phyloP scores from a whole-genome alignment of 495 filamentous ascomycete species.

The Hamigera avellanea region DNA sequence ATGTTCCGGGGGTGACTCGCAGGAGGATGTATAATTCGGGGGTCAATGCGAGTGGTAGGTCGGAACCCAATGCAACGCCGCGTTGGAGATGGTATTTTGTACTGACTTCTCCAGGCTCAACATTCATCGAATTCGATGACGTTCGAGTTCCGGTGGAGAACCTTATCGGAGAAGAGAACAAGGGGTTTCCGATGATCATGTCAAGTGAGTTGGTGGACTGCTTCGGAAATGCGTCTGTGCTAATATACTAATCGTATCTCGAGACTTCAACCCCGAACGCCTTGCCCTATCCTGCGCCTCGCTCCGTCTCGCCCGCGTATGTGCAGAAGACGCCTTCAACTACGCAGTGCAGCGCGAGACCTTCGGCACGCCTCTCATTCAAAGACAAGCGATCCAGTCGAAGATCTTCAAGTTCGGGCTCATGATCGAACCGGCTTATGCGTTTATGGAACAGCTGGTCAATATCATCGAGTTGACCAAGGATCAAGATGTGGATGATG shows the following conservation, averaged over 20 bases:
- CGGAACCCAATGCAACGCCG: too few relatives aligned
- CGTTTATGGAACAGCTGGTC: conserved; percentile 37
- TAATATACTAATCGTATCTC: too few relatives aligned
- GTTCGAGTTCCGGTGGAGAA: conserved; percentile 33
- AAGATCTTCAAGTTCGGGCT: conserved; percentile 39
- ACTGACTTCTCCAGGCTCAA: too few relatives aligned
- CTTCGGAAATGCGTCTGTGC: not conserved
- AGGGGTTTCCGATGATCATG: conserved; percentile 39
- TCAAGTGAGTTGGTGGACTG: conserved; percentile 17
- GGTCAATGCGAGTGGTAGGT: conserved; percentile 28
- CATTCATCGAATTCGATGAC: conserved; percentile 36
- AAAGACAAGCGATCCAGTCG: conserved; percentile 32
- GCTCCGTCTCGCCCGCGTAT: conserved; percentile 33
- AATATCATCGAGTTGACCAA: conserved; percentile 33
- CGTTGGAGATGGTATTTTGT: too few relatives aligned
- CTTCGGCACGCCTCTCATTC: conserved; percentile 35
- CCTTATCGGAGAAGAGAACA: conserved; percentile 33
- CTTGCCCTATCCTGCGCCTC: conserved; percentile 29
- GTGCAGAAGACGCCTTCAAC: conserved; percentile 36
- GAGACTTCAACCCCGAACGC: conserved; percentile 39
- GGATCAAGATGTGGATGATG: too few relatives aligned
- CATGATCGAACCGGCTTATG: conserved; percentile 37
- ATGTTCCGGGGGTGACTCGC: conserved; percentile 37
- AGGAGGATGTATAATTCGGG: conserved; percentile 75
- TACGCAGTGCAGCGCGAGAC: conserved; percentile 38